Percentiles rank a stretch among this genome's conserved stretches.
Conservation (phyloP, 805 yeast species). For the Lipomyces spencermartinsiae region DNA sequence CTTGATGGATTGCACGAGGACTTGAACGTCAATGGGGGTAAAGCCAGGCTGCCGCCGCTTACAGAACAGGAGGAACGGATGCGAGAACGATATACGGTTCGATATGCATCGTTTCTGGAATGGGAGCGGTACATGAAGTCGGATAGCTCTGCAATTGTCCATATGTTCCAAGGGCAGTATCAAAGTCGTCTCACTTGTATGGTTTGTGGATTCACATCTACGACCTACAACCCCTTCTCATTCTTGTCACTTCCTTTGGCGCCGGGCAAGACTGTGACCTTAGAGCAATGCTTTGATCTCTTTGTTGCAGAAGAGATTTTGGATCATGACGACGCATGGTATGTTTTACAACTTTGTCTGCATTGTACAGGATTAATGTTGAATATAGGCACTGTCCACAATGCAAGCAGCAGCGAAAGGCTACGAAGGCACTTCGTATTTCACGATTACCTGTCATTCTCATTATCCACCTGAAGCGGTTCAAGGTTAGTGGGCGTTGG, state of each 20-base stretch:
- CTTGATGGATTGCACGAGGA: conserved; percentile 85
- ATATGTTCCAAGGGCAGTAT: conserved; percentile 87
- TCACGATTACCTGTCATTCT: conserved; percentile 79
- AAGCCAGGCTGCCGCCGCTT: conserved; percentile 61
- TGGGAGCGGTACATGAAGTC: conserved; percentile 88
- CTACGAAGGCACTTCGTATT: conserved; percentile 72
- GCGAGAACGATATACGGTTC: conserved; percentile 73
- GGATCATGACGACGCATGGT: conserved; percentile 83
- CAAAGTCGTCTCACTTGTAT: conserved; percentile 78
- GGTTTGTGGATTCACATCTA: conserved; percentile 75
- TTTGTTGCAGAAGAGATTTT: conserved; percentile 77
- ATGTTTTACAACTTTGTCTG: conserved; percentile 24
- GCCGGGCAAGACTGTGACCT: conserved; percentile 46
- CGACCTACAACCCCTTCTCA: conserved; percentile 84
- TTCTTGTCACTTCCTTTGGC: conserved; percentile 84
- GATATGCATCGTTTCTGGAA: conserved; percentile 85
- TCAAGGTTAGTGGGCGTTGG: conserved; percentile 52
- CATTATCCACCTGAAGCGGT: conserved; percentile 85
- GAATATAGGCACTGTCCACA: conserved; percentile 59
- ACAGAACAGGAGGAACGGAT: conserved; percentile 72
- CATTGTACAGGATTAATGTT: not conserved
- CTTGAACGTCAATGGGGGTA: conserved; percentile 68
- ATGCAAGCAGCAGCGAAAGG: conserved; percentile 67
- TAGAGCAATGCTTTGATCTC: conserved; percentile 74
- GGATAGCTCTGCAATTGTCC: conserved; percentile 80